Percentiles rank a stretch among this genome's conserved stretches.
Conservation (phyloP, 495 filamentous ascomycete species). For the Neurospora tetrasperma region DNA sequence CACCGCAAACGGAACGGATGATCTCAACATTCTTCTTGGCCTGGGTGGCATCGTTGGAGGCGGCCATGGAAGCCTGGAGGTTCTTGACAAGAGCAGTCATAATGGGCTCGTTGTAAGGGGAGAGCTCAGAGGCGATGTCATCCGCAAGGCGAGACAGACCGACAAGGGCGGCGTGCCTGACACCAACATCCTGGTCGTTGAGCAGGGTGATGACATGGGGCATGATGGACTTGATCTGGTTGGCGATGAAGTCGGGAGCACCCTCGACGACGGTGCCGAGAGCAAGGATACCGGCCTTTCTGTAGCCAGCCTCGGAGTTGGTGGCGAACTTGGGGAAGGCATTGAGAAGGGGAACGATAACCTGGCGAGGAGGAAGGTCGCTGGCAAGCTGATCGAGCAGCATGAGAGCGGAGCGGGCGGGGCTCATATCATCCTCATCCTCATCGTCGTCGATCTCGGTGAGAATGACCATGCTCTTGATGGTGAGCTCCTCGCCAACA, state of each 20-base stretch:
- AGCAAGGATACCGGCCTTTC: slow-evolving; percentile 83
- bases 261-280: slow-evolving; percentile 93
- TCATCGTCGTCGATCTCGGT: slow-evolving; percentile 79
- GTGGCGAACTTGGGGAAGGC: slow-evolving; percentile 71
- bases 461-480: slow-evolving; percentile 74
- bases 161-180: slow-evolving; percentile 77
- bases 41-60: slow-evolving; percentile 36
- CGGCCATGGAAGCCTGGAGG: slow-evolving; percentile 61
- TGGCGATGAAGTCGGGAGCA: slow-evolving; percentile 89
- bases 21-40: slow-evolving; percentile 69
- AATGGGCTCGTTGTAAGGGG: slow-evolving; percentile 67
- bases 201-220: slow-evolving; percentile 78
- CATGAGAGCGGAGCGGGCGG: slow-evolving; percentile 73
- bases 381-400: slow-evolving; percentile 81
- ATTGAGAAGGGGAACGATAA: slow-evolving; percentile 85
- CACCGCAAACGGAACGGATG: slow-evolving; percentile 79
- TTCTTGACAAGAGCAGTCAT: slow-evolving; percentile 81
- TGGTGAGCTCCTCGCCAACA: slow-evolving; percentile 75
- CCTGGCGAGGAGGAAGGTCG: slow-evolving; percentile 84
- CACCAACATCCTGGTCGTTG: slow-evolving; percentile 67
- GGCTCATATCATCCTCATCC: slow-evolving; percentile 88
- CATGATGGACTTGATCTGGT: slow-evolving; percentile 76
- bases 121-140: slow-evolving; percentile 82
- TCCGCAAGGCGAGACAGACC: slow-evolving; percentile 82
- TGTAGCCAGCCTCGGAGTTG: slow-evolving; percentile 59